A percentile compares a stretch with the other conserved stretches of the same genome.
phyloP scores from a whole-genome alignment of 306 rosid genomes.

The Begonia loranthoides region DNA sequence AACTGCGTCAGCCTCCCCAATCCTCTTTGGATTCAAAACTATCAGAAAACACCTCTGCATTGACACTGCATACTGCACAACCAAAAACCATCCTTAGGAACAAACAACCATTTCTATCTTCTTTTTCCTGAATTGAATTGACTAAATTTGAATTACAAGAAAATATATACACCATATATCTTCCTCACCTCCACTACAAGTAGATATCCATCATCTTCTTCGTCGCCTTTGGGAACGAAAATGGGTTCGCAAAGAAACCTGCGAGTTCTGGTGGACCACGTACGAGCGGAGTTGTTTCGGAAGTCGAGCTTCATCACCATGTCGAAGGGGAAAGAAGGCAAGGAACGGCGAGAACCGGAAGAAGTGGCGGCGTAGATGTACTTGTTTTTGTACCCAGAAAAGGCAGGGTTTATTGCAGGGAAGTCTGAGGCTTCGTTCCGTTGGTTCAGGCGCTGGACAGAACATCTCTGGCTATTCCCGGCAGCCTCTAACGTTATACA shows the following conservation, averaged over 20 bases:
- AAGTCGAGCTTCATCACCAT: conserved; percentile 48
- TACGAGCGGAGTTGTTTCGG: conserved; percentile 21
- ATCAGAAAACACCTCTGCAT: conserved; percentile 64
- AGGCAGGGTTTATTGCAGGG: conserved; percentile 52
- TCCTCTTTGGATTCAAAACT: conserved; percentile 38
- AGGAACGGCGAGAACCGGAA: conserved; percentile 52
- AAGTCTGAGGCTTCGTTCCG: conserved; percentile 69
- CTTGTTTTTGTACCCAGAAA: conserved; percentile 49
- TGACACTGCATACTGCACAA: conserved; percentile 73
- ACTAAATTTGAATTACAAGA: neutral
- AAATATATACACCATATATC: neutral
- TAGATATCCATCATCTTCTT: conserved; percentile 77
- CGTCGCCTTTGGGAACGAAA: conserved; percentile 43
- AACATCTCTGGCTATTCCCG: conserved; percentile 29
- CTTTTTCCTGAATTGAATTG: neutral
- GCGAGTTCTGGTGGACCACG: conserved; percentile 59
- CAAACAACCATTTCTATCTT: neutral
- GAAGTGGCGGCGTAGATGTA: conserved; percentile 63
- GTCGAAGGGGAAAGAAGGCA: conserved; percentile 77
- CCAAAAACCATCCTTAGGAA: neutral
- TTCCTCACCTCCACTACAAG: conserved; percentile 73
- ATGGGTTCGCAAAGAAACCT: conserved; percentile 78
- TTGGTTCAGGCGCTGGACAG: conserved; percentile 29
- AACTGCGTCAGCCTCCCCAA: conserved; percentile 56
- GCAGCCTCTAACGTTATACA: conserved; percentile 40